These are phyloP conservation scores for Beauveria asiatica DNA, from an alignment of 2,329 filamentous ascomycete genomes.

Conservation along the genomic window DNA sequence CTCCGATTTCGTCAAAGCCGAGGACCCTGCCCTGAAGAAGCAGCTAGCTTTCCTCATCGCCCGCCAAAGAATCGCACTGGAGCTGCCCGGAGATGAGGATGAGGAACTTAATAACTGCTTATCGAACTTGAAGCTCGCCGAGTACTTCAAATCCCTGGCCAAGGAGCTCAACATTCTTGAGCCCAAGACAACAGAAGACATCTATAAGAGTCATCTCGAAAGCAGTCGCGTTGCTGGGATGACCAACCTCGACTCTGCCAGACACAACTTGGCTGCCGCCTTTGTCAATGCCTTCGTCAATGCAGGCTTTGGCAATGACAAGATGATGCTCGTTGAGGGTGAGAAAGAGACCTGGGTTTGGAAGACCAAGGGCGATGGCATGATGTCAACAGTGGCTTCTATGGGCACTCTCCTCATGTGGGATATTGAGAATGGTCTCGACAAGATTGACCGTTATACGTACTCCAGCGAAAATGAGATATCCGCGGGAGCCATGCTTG, in stretches of 20 bases:
- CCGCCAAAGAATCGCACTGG: constrained; percentile 79
- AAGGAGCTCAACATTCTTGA: constrained; percentile 97
- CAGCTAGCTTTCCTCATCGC: constrained; percentile 91
- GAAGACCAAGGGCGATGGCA: constrained; percentile 98
- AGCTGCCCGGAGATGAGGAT: constrained; percentile 61
- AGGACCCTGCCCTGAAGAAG: constrained; percentile 76
- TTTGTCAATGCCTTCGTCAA: constrained; percentile 98
- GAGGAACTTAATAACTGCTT: constrained; percentile 72
- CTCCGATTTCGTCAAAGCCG: constrained; percentile 69
- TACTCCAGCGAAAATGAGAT: constrained; percentile 74
- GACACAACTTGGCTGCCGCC: constrained; percentile 89
- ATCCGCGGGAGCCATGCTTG: constrained; percentile 83
- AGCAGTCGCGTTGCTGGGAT: constrained; percentile 86
- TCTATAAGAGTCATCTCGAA: constrained; percentile 98
- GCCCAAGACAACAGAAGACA: constrained; percentile 94
- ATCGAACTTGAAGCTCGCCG: constrained; percentile 78
- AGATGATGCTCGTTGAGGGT: constrained; percentile 90
- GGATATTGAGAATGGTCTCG: constrained; percentile 86
- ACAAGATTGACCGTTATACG: constrained; percentile 92
- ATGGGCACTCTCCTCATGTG: constrained; percentile 85
- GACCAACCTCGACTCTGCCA: constrained; percentile 90
- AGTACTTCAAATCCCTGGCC: constrained; percentile 87
- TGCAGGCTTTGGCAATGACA: constrained; percentile 89
- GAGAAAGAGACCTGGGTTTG: constrained; percentile 93
- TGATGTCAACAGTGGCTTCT: constrained; percentile 93